Percentiles rank a stretch among this genome's conserved stretches.
These are phyloP conservation scores for Puccinia triticina DNA, from an alignment of 1,284 basidiomycete species.

Conservation along the genomic window DNA sequence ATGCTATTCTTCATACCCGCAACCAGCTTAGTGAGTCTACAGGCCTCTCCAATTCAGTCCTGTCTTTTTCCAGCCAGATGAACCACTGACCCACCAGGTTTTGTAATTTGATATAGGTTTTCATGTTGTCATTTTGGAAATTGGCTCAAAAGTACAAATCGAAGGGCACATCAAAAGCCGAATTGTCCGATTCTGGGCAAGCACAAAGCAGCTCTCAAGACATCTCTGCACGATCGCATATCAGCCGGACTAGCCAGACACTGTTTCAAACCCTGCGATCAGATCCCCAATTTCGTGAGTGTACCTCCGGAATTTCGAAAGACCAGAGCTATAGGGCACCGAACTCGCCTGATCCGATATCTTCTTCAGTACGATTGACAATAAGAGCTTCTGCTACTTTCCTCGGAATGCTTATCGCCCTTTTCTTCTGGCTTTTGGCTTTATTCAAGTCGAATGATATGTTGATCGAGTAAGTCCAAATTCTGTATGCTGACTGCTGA, in stretches of 20 bases:
- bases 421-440: not conserved
- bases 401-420: not conserved
- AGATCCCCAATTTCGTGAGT: constrained; percentile 25
- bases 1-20: constrained; percentile 10
- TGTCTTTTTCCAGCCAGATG: not conserved
- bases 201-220: not conserved
- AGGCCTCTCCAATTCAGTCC: not conserved
- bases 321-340: not conserved
- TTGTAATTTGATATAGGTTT: not conserved
- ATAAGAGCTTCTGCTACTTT: not conserved
- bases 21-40: constrained; percentile 19
- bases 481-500: not conserved
- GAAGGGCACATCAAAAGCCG: not conserved
- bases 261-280: not conserved
- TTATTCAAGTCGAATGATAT: constrained; percentile 3
- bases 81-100: not conserved
- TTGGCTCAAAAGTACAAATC: constrained; percentile 1
- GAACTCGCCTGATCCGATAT: too few species aligned
- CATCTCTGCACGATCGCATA: not conserved
- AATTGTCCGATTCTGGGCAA: not conserved
- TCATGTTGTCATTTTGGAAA: not conserved
- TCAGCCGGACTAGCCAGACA: not conserved
- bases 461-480: not conserved
- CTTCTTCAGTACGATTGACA: constrained; percentile 14
- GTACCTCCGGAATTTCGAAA: not conserved